A percentile compares a stretch with the other conserved stretches of the same genome.
These are phyloP conservation scores for Penicillium sp. DNA, from an alignment of 2,329 filamentous ascomycete species.

Conservation along the genomic window DNA sequence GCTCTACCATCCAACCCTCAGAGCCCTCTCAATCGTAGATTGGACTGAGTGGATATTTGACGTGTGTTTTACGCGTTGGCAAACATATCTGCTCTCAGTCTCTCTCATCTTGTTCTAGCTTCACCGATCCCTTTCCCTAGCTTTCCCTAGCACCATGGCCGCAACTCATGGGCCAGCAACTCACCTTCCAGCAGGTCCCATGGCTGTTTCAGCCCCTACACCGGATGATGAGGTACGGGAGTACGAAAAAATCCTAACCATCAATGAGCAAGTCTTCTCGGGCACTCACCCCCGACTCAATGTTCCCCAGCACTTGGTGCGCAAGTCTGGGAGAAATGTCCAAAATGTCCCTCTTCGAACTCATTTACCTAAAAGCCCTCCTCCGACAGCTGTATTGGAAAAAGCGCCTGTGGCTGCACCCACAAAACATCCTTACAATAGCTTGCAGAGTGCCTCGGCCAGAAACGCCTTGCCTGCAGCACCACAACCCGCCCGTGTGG, in stretches of 20 bases:
- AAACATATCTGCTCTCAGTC: background rate
- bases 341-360: conserved; percentile 34
- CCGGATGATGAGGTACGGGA: conserved; percentile 61
- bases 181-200: conserved; percentile 34
- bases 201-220: conserved; percentile 28
- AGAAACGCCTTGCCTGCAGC: conserved; percentile 26
- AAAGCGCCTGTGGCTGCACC: conserved; percentile 5
- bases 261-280: conserved; percentile 77
- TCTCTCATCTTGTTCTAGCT: conserved; percentile 10
- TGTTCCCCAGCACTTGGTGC: conserved; percentile 55
- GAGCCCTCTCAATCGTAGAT: conserved; percentile 7
- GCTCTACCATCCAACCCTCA: conserved; percentile 11
- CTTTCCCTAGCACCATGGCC: conserved; percentile 31
- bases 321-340: conserved; percentile 39
- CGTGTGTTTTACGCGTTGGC: background rate
- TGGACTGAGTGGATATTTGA: conserved; percentile 7
- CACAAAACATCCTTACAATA: conserved; percentile 22
- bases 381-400: conserved; percentile 11
- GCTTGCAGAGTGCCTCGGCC: conserved; percentile 19
- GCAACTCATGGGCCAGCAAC: conserved; percentile 30
- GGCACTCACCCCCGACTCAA: conserved; percentile 64
- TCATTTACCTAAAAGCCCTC: conserved; percentile 27
- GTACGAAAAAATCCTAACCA: conserved; percentile 76
- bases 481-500: conserved; percentile 39
- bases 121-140: conserved; percentile 10